Percentiles rank a stretch among this genome's conserved stretches.
Conservation (phyloP, 495 filamentous ascomycete species). For the Daldinia grandis region DNA sequence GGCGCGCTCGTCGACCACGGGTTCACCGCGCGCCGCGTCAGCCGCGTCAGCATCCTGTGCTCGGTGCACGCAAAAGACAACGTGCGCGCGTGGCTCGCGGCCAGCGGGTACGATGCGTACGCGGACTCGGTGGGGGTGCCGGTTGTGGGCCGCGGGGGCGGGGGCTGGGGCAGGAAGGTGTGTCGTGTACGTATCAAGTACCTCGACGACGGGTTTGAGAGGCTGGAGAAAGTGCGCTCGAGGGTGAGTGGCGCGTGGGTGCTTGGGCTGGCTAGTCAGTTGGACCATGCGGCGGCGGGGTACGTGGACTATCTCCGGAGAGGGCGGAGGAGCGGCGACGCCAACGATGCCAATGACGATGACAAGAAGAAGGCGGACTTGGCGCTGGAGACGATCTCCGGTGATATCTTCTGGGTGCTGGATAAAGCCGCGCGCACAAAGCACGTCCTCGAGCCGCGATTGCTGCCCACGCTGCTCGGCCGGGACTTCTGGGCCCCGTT, state of each 20-base stretch:
- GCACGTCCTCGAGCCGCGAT: neutral
- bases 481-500: slow-evolving; percentile 44
- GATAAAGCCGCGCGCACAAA: slow-evolving; percentile 15
- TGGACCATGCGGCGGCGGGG: slow-evolving; percentile 39
- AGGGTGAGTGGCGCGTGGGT: slow-evolving; percentile 26
- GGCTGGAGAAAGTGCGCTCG: slow-evolving; percentile 24
- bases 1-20: slow-evolving; percentile 51
- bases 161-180: neutral
- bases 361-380: neutral
- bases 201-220: slow-evolving; percentile 39
- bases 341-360: neutral
- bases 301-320: slow-evolving; percentile 24
- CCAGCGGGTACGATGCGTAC: slow-evolving; percentile 18
- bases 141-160: neutral
- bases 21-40: slow-evolving; percentile 26
- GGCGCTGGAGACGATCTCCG: slow-evolving; percentile 20
- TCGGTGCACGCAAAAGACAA: slow-evolving; percentile 39
- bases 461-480: slow-evolving; percentile 35
- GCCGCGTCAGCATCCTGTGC: slow-evolving; percentile 46
- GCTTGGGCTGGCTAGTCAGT: slow-evolving; percentile 35
- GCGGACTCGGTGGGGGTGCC: slow-evolving; percentile 40
- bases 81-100: slow-evolving; percentile 46
- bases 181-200: slow-evolving; percentile 43
- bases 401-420: slow-evolving; percentile 41
- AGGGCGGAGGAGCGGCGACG: neutral